A percentile compares a stretch with the other conserved stretches of the same genome.
Conservation (phyloP, 352 stramenopile species). For the Phytopythium sindhum region DNA sequence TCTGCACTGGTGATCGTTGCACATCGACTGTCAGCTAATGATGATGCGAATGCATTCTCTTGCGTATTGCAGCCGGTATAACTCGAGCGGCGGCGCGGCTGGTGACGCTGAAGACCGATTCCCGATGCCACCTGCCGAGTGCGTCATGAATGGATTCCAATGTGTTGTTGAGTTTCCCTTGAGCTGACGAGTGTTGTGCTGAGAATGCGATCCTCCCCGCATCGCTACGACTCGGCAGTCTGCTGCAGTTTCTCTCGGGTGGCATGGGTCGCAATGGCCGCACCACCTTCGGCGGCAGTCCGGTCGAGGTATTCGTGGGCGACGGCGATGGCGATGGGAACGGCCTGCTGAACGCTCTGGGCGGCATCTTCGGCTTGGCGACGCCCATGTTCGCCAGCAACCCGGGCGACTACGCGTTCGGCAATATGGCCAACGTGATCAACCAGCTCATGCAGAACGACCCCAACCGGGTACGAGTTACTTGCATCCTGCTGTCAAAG, state of each 20-base stretch:
- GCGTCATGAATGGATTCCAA: not conserved
- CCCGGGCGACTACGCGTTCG: slow-evolving; percentile 80
- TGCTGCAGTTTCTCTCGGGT: slow-evolving; percentile 47
- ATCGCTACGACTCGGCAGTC: slow-evolving; percentile 12
- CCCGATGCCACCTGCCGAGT: not conserved
- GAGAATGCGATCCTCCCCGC: too few species aligned
- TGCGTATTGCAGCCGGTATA: not conserved
- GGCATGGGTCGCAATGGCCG: slow-evolving; percentile 31
- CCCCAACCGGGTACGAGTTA: slow-evolving; percentile 55
- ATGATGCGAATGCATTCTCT: not conserved
- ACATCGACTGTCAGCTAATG: not conserved
- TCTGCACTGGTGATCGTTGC: not conserved
- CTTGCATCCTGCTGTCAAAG: not conserved
- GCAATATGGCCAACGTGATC: slow-evolving; percentile 80
- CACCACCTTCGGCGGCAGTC: slow-evolving; percentile 63
- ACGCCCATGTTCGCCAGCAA: slow-evolving; percentile 51
- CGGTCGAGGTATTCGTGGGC: slow-evolving; percentile 78
- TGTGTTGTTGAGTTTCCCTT: not conserved
- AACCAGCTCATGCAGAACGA: slow-evolving; percentile 90
- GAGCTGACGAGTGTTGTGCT: not conserved
- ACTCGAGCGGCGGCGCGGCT: not conserved
- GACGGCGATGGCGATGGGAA: slow-evolving; percentile 39
- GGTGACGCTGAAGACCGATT: not conserved
- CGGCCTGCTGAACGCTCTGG: slow-evolving; percentile 58
- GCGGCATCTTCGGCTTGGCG: slow-evolving; percentile 41